These are phyloP conservation scores for Chlorella variabilis DNA, from an alignment of 163 green algal genomes.

Conservation along the genomic window DNA sequence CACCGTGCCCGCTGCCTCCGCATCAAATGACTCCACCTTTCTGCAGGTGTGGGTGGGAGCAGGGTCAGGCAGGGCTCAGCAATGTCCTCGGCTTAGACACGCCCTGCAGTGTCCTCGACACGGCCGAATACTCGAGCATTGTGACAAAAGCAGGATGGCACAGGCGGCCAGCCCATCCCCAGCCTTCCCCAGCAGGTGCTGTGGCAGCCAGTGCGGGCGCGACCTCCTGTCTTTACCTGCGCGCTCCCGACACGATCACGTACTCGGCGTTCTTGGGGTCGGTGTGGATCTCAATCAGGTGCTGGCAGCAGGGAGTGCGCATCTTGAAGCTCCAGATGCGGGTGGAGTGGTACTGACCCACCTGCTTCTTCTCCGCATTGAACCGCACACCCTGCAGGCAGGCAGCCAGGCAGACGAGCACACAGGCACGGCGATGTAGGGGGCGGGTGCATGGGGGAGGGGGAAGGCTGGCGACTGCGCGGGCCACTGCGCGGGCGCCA, in stretches of 20 bases:
- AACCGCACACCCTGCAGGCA: constrained; percentile 74
- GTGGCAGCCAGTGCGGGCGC: no score
- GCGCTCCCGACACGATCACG: constrained; percentile 75
- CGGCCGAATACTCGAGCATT: not conserved
- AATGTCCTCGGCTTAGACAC: no score
- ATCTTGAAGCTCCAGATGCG: constrained; percentile 95
- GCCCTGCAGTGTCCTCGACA: no score
- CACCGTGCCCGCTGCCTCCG: constrained; percentile 66
- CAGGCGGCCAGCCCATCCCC: no score
- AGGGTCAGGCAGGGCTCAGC: not conserved
- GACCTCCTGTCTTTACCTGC: constrained; percentile 73
- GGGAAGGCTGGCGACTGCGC: not conserved
- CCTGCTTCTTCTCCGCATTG: constrained; percentile 96
- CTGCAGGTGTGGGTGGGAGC: not conserved
- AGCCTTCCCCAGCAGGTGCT: no score
- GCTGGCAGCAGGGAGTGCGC: constrained; percentile 74
- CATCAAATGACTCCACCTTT: constrained; percentile 73
- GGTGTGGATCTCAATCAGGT: constrained; percentile 91
- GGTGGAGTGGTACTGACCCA: constrained; percentile 93
- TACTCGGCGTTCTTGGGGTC: constrained; percentile 96
- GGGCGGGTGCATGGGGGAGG: not conserved
- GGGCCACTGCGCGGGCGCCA: no score
- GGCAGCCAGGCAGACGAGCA: not conserved
- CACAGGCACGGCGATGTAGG: not conserved
- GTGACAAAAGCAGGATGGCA: not conserved